phyloP scores from a whole-genome alignment of 805 yeast genomes.

The Scheffersomyces spartinae region DNA sequence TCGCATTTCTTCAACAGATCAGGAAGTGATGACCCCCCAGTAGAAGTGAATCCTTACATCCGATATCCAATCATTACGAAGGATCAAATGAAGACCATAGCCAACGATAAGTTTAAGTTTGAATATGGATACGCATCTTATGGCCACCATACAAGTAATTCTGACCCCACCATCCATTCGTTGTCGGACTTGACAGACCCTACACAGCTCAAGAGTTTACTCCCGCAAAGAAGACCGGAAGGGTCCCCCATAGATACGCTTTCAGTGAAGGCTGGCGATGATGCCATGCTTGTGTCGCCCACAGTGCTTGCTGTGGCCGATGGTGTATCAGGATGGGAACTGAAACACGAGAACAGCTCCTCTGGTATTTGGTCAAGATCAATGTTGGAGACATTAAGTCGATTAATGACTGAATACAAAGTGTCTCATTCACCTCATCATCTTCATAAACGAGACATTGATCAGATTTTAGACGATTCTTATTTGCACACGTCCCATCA shows the following conservation, averaged over 20 bases:
- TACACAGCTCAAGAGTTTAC: constrained; percentile 29
- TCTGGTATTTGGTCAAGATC: constrained; percentile 44
- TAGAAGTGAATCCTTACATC: constrained; percentile 25
- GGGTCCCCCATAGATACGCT: constrained; percentile 43
- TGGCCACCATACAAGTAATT: constrained; percentile 33
- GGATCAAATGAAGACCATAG: constrained; percentile 24
- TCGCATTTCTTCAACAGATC: constrained; percentile 1
- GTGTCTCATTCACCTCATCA: constrained; percentile 21
- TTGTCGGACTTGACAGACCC: constrained; percentile 41
- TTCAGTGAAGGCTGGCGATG: constrained; percentile 44
- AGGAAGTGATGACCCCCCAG: constrained; percentile 9
- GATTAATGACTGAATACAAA: constrained; percentile 34
- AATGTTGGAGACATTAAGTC: constrained; percentile 38
- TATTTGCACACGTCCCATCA: constrained; percentile 36
- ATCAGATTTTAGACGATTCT: constrained; percentile 33
- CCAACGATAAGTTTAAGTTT: constrained; percentile 30
- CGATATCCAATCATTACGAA: constrained; percentile 28
- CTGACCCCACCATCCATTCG: constrained; percentile 33
- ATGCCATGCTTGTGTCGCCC: constrained; percentile 45
- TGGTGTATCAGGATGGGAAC: constrained; percentile 48
- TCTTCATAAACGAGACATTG: constrained; percentile 30
- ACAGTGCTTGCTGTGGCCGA: constrained; percentile 43
- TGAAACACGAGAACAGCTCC: constrained; percentile 26
- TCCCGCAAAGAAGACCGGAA: constrained; percentile 39
- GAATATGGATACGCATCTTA: constrained; percentile 34